A percentile compares a stretch with the other conserved stretches of the same genome.
These are phyloP conservation scores for Cystoderma amianthinum DNA, from an alignment of 768 basidiomycete genomes.

Conservation along the genomic window DNA sequence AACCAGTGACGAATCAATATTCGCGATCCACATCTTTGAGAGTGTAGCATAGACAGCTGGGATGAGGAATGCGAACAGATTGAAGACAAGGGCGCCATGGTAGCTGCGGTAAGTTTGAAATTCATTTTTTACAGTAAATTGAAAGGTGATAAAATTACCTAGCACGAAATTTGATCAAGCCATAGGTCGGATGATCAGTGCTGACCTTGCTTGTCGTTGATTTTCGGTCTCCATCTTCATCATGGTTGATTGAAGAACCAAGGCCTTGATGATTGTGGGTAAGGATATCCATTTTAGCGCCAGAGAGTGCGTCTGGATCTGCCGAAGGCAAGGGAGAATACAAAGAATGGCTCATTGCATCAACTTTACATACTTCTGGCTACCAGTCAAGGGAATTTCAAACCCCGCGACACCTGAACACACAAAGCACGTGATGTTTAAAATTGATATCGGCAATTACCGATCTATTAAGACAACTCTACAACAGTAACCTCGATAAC, in stretches of 20 bases:
- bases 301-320: neutral
- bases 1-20: conserved; percentile 14
- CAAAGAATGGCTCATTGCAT: neutral
- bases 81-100: conserved; percentile 10
- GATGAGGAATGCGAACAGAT: conserved; percentile 12
- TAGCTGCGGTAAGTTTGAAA: conserved; percentile 8
- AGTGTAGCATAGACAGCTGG: conserved; percentile 14
- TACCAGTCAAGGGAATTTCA: too few relatives aligned
- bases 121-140: neutral
- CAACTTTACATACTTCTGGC: too few relatives aligned
- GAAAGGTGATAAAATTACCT: neutral
- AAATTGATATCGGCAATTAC: too few relatives aligned
- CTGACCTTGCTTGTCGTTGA: too few relatives aligned
- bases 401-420: too few relatives aligned
- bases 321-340: neutral
- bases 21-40: conserved; percentile 14
- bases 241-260: neutral
- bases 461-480: too few relatives aligned
- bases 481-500: too few relatives aligned
- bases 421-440: too few relatives aligned
- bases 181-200: neutral
- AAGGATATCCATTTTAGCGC: neutral
- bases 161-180: neutral
- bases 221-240: too few relatives aligned
- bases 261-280: neutral